Evolutionary conservation across 2,329 filamentous ascomycete species (phyloP).

Genomic region (Colletotrichum sp.): DNA sequence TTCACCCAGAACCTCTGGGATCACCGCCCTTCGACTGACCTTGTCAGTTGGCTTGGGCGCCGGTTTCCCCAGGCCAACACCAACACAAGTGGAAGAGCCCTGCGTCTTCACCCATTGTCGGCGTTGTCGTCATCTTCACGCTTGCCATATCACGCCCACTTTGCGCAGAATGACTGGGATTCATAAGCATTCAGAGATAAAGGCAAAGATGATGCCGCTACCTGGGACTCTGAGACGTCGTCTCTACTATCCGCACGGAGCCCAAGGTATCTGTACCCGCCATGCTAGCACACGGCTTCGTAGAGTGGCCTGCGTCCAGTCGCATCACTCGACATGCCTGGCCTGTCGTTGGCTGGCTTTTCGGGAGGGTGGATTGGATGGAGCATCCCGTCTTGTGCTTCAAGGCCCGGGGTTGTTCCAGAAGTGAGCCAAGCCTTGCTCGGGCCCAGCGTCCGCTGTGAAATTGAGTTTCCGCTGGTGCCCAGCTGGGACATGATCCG

Average conservation of each 20-base stretch:
- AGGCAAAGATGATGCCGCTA: neutral
- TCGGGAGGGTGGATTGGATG: slow-evolving; percentile 18
- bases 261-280: neutral
- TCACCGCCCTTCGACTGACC: neutral
- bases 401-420: slow-evolving; percentile 19
- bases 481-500: slow-evolving; percentile 18
- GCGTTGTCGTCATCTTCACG: neutral
- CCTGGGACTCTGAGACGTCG: neutral
- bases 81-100: neutral
- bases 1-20: neutral
- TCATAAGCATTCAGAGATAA: neutral
- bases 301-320: neutral
- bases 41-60: neutral
- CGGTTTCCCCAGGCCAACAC: neutral
- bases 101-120: neutral
- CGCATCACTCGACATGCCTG: slow-evolving; percentile 12
- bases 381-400: slow-evolving; percentile 7
- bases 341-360: slow-evolving; percentile 13
- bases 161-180: neutral
- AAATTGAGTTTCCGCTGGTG: slow-evolving; percentile 19
- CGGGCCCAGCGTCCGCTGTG: slow-evolving; percentile 8
- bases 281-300: neutral
- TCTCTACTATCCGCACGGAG: slow-evolving; percentile 6
- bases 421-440: slow-evolving; percentile 10
- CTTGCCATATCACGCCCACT: neutral